These are phyloP conservation scores for Acanthamoeba culbertsoni DNA, from an alignment of 208 protist genomes.

Conservation along the genomic window DNA sequence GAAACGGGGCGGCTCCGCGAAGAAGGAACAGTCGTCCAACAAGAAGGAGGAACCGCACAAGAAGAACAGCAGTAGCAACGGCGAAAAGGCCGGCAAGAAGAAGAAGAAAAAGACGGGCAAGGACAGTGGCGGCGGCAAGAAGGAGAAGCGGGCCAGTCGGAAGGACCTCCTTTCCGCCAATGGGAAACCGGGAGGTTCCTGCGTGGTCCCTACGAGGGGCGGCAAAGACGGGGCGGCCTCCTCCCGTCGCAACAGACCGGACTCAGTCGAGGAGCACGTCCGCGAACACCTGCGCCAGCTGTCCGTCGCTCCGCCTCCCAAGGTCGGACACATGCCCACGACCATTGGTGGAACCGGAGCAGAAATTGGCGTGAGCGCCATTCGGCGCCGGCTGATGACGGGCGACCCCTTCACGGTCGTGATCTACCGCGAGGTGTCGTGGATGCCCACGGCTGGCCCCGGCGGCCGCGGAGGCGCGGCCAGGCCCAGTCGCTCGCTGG, in stretches of 20 bases:
- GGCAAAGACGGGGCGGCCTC: not conserved
- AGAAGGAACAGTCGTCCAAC: not conserved
- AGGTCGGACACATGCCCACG: too few species aligned
- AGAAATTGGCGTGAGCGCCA: not conserved
- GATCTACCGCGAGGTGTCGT: not conserved
- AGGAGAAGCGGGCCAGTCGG: not conserved
- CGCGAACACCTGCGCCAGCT: not conserved
- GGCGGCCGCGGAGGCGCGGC: not conserved
- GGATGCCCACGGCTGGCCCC: not conserved
- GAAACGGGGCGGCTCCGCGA: not conserved
- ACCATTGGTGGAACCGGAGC: too few species aligned
- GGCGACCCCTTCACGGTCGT: conserved; percentile 20
- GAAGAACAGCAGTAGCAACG: not conserved
- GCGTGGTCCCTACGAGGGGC: too few species aligned
- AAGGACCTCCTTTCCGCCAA: too few species aligned
- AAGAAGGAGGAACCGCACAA: not conserved
- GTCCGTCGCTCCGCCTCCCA: not conserved
- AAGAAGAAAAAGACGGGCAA: not conserved
- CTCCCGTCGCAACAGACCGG: not conserved
- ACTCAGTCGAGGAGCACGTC: not conserved
- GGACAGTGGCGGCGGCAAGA: not conserved
- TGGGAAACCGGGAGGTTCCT: too few species aligned
- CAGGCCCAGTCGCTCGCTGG: not conserved
- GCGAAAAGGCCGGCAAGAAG: not conserved
- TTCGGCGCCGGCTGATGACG: not conserved